Conservation (phyloP, 2,329 filamentous ascomycete species). For the Cladophialophora carrionii region DNA sequence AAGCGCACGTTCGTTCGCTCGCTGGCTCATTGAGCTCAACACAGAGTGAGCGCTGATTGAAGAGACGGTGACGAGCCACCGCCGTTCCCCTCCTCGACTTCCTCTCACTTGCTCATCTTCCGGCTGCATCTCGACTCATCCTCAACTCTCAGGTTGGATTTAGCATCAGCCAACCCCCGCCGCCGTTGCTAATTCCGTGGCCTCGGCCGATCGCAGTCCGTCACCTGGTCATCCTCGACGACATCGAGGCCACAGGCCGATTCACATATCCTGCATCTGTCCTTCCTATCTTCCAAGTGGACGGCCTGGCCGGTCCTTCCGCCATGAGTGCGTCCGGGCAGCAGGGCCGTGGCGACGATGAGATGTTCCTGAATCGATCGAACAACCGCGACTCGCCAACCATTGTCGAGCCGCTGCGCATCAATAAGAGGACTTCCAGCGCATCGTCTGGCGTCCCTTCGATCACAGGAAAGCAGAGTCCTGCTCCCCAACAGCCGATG, state of each 20-base stretch:
- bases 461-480: conserved; percentile 42
- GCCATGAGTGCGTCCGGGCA: conserved; percentile 53
- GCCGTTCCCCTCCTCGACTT: not conserved
- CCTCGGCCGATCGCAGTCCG: conserved; percentile 18
- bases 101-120: not conserved
- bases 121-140: not conserved
- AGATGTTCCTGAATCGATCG: conserved; percentile 73
- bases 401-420: conserved; percentile 75
- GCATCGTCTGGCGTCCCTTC: conserved; percentile 51
- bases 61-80: not conserved
- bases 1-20: not conserved
- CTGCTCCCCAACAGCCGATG: conserved; percentile 56
- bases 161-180: conserved; percentile 7
- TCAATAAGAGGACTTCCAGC: conserved; percentile 74
- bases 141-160: conserved; percentile 12
- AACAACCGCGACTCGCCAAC: conserved; percentile 69
- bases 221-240: conserved; percentile 7
- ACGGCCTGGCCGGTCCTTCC: conserved; percentile 21
- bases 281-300: not conserved
- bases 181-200: conserved; percentile 16
- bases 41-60: not conserved
- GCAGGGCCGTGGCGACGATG: conserved; percentile 73
- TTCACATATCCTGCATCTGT: conserved; percentile 2
- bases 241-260: conserved; percentile 6
- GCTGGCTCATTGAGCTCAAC: not conserved